Base-by-base conservation (phyloP, 2,329 filamentous ascomycete species). In the Neofusicoccum cordaticola region DNA sequence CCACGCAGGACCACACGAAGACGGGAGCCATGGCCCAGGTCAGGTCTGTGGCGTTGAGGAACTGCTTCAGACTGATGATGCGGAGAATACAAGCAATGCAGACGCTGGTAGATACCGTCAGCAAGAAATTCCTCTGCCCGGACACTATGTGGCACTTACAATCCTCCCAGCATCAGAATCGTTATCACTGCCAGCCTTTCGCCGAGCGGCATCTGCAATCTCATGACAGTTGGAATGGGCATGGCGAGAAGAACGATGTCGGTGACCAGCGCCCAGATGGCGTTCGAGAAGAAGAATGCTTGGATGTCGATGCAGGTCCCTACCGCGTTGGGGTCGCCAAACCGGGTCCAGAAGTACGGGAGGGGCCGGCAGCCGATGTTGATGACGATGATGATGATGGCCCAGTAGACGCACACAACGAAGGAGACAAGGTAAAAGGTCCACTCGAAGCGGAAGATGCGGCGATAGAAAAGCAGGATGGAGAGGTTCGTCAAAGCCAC, bases 401-500 rank as follows among this genome's bases (percentile, higher is more conserved):
- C 81, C 71, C 81, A 85, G n/a, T 74, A 71, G 35, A 22, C 7
- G 11, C 78, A 19, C 15, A 85, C 77, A 61, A 84, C 71, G 52
- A 68, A 69, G 22, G 83, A 71, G 42, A 84, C 71, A 15, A 73
- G 64, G 64, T 78, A 78, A 65, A 79, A 83, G 41, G 77, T 71
- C 2, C 77, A 74, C 8, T 79, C 77, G 68, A 85, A 85, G 72
- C 76, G 74, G 65, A 86, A 86, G 52, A 85, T 83, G 31, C 83
- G 81, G 22, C 84, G 81, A 68, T 85, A 86, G 17, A 86, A 77
- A 2, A 84, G 73, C 6, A 85, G 71, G 60, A 85, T 83, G 2
- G 83, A 85, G 2, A 79, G 71, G 68, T 86, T 86, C 1, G 81
- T 84, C 35, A 84, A 72, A 70, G 83, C 84, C 66, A 85, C 82